These are phyloP conservation scores for Colletotrichum magnum DNA, from an alignment of 2,329 filamentous ascomycete genomes.

Conservation along the genomic window DNA sequence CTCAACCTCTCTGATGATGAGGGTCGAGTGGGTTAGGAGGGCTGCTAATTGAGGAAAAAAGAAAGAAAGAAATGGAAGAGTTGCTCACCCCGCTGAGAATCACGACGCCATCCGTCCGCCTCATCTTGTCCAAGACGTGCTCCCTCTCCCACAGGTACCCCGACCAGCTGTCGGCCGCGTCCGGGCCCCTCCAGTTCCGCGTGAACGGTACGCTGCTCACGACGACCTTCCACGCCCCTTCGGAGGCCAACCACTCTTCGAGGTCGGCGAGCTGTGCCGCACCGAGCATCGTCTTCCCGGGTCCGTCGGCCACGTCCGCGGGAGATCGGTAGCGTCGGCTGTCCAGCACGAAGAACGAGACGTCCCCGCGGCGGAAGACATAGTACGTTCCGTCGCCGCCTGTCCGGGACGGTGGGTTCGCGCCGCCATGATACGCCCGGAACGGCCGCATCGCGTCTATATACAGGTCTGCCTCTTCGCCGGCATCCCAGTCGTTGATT, in stretches of 20 bases:
- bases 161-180: constrained; percentile 74
- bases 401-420: constrained; percentile 68
- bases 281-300: constrained; percentile 70
- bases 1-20: background rate
- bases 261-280: constrained; percentile 70
- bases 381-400: constrained; percentile 71
- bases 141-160: constrained; percentile 75
- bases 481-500: constrained; percentile 77
- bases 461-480: constrained; percentile 73
- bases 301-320: constrained; percentile 56
- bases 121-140: constrained; percentile 74
- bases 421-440: constrained; percentile 73
- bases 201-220: constrained; percentile 78
- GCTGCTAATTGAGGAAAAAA: background rate
- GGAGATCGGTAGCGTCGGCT: constrained; percentile 70
- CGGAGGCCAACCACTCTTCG: constrained; percentile 64
- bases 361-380: constrained; percentile 73
- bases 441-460: constrained; percentile 75
- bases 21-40: background rate
- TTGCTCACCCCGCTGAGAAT: constrained; percentile 70
- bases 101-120: constrained; percentile 73
- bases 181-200: constrained; percentile 75
- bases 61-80: background rate
- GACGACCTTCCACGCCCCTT: constrained; percentile 72
- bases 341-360: constrained; percentile 78